Percentiles rank a stretch among this genome's conserved stretches.
These are phyloP conservation scores for Xylariaceae sp. DNA, from an alignment of 2,329 filamentous ascomycete genomes.

Conservation along the genomic window DNA sequence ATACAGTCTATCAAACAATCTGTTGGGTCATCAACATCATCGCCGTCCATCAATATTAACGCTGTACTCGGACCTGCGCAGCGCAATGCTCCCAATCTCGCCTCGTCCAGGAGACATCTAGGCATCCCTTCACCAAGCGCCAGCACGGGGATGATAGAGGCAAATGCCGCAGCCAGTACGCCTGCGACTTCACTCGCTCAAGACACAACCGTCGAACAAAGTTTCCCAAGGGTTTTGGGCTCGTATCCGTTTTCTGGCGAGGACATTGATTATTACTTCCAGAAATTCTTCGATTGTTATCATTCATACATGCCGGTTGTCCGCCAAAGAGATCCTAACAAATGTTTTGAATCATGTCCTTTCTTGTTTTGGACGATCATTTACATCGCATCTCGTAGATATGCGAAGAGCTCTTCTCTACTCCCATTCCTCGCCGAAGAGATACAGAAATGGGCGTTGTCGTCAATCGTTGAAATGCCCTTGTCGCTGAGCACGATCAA, in stretches of 20 bases:
- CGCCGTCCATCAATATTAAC: slow-evolving; percentile 14
- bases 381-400: slow-evolving; percentile 48
- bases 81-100: slow-evolving; percentile 10
- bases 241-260: slow-evolving; percentile 49
- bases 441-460: slow-evolving; percentile 46
- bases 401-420: slow-evolving; percentile 41
- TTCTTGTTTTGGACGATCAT: slow-evolving; percentile 57
- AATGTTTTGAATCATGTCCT: slow-evolving; percentile 46
- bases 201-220: slow-evolving; percentile 23
- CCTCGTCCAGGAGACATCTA: neutral
- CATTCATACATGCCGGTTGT: slow-evolving; percentile 54
- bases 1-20: slow-evolving; percentile 54
- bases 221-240: slow-evolving; percentile 43
- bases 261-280: slow-evolving; percentile 56
- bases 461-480: slow-evolving; percentile 41
- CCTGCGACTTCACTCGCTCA: slow-evolving; percentile 25
- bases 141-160: slow-evolving; percentile 14
- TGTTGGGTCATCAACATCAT: slow-evolving; percentile 33
- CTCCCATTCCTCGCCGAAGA: slow-evolving; percentile 47
- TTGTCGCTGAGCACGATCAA: slow-evolving; percentile 49
- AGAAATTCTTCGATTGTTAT: slow-evolving; percentile 53
- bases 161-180: slow-evolving; percentile 28
- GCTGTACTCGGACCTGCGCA: slow-evolving; percentile 18
- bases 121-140: slow-evolving; percentile 22
- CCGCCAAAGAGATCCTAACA: slow-evolving; percentile 48